Evolutionary conservation across 345 rosid species (phyloP).

Genomic region (Eucalyptus dawsonii): DNA sequence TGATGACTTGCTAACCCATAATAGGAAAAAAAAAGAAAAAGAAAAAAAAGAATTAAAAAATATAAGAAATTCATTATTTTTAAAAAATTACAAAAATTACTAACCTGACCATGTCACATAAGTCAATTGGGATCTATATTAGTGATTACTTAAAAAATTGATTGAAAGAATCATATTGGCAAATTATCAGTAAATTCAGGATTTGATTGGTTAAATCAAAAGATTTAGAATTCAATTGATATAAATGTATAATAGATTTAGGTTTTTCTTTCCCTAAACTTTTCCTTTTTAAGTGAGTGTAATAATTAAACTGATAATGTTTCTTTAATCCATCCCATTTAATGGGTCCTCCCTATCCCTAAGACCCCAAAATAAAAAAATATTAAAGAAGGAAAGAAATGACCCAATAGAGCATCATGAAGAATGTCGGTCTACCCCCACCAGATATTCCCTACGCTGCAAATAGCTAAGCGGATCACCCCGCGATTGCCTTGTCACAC

Average conservation of each 20-base stretch:
- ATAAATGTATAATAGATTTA: neutral
- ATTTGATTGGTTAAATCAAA: neutral
- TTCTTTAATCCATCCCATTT: neutral
- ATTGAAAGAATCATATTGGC: accelerated
- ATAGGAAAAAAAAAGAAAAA: neutral
- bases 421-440: neutral
- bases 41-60: neutral
- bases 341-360: neutral
- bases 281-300: neutral
- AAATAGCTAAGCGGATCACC: neutral
- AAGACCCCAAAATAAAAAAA: neutral
- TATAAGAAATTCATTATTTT: neutral
- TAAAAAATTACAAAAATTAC: neutral
- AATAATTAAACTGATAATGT: neutral
- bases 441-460: neutral
- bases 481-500: neutral
- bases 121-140: neutral
- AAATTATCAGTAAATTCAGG: neutral
- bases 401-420: neutral
- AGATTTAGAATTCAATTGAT: neutral
- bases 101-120: neutral
- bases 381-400: neutral
- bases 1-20: neutral
- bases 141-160: neutral
- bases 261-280: neutral